A percentile compares a stretch with the other conserved stretches of the same genome.
phyloP scores from a whole-genome alignment of 192 early-diverging fungal genomes.

The Backusella luteola region DNA sequence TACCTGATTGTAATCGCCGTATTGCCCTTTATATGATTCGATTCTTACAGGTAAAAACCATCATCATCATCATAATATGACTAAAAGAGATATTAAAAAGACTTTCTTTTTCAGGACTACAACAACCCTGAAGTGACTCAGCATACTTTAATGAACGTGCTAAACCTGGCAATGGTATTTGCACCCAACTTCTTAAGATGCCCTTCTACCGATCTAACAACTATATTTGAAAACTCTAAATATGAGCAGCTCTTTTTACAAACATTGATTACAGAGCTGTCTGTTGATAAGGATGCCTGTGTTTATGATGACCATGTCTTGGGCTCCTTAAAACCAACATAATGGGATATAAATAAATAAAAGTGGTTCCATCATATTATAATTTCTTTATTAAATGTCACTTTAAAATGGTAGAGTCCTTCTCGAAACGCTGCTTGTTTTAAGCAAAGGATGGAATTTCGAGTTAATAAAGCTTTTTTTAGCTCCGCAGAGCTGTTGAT shows the following conservation, averaged over 20 bases:
- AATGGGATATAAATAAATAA: too few relatives aligned
- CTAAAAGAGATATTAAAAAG: background rate
- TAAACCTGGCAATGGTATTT: conserved; percentile 95
- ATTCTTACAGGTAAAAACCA: conserved; percentile 66
- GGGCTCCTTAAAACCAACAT: background rate
- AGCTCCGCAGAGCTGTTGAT: too few relatives aligned
- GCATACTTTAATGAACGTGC: conserved; percentile 84
- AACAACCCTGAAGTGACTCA: conserved; percentile 65
- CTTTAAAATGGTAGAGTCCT: too few relatives aligned
- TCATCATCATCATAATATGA: background rate
- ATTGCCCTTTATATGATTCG: conserved; percentile 80
- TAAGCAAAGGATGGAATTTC: too few relatives aligned
- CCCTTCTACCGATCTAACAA: conserved; percentile 65
- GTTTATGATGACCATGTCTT: background rate
- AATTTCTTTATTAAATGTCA: too few relatives aligned
- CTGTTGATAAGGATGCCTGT: conserved; percentile 5
- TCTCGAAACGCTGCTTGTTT: too few relatives aligned
- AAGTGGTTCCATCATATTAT: too few relatives aligned
- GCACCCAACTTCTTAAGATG: conserved; percentile 90
- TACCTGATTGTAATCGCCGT: conserved; percentile 62
- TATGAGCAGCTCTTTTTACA: conserved; percentile 38
- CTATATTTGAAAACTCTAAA: conserved; percentile 54
- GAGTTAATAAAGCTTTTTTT: too few relatives aligned
- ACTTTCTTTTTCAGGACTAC: conserved; percentile 51
- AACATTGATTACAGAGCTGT: conserved; percentile 15